Conservation (phyloP, 2,329 filamentous ascomycete species). For the Venturia nashicola region DNA sequence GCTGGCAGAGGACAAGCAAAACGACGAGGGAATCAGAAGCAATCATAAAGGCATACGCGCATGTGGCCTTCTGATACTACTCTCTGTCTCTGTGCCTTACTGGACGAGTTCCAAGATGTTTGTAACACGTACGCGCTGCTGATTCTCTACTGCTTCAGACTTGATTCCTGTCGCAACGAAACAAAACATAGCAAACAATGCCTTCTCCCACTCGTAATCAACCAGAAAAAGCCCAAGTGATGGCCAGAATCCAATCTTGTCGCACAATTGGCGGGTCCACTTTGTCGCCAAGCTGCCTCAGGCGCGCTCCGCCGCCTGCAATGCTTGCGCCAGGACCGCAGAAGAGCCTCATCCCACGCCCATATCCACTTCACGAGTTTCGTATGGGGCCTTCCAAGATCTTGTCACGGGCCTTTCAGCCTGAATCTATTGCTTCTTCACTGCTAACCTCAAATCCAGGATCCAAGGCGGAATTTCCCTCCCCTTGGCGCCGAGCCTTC, state of each 20-base stretch:
- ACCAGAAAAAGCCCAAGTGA: neutral
- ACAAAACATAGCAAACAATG: neutral
- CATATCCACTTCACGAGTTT: neutral
- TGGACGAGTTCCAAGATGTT: neutral
- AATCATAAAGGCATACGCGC: neutral
- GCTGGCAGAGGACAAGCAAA: neutral
- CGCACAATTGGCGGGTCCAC: neutral
- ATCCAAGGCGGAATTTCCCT: neutral
- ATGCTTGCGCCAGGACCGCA: neutral
- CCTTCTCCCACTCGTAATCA: neutral
- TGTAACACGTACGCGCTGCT: neutral
- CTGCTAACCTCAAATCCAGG: neutral
- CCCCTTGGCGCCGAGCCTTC: neutral
- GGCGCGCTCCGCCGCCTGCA: neutral
- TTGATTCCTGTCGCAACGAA: neutral
- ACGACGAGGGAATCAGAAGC: neutral
- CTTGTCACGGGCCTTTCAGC: neutral
- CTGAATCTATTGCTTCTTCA: neutral
- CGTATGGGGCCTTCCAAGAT: neutral
- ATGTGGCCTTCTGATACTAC: neutral
- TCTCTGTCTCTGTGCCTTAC: neutral
- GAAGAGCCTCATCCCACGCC: constrained; percentile 4
- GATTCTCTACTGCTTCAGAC: neutral
- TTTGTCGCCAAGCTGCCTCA: neutral
- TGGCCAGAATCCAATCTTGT: neutral